Conservation (phyloP, 2,329 filamentous ascomycete species). For the Colletotrichum australisinense region DNA sequence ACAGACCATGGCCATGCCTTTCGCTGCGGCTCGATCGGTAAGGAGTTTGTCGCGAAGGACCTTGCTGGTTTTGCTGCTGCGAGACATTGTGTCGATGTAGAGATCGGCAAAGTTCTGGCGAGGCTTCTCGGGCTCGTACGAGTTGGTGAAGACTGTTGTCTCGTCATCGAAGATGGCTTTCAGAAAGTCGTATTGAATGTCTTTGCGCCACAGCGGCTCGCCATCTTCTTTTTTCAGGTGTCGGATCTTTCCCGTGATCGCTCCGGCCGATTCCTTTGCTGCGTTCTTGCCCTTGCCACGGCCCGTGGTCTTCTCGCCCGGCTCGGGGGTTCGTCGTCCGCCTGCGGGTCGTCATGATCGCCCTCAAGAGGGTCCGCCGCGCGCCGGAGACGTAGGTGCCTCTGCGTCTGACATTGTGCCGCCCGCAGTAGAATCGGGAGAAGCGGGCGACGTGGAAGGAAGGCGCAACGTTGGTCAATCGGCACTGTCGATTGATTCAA, state of each 20-base stretch:
- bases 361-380: no score
- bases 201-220: constrained; percentile 85
- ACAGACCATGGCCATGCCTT: constrained; percentile 99
- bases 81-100: constrained; percentile 98
- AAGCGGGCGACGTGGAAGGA: constrained; percentile 49
- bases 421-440: constrained; percentile 49
- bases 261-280: constrained; percentile 50
- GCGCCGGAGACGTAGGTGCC: constrained; percentile 57
- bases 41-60: constrained; percentile 96
- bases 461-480: constrained; percentile 20
- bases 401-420: constrained; percentile 59
- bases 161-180: constrained; percentile 83
- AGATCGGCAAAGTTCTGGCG: constrained; percentile 89
- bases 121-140: constrained; percentile 76
- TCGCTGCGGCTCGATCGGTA: constrained; percentile 89
- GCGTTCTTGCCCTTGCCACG: constrained; percentile 49
- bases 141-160: constrained; percentile 85
- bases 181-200: constrained; percentile 91
- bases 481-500: constrained; percentile 15
- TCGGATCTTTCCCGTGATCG: constrained; percentile 75
- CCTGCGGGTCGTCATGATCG: no score
- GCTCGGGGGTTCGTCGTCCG: constrained; percentile 59
- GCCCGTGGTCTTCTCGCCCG: constrained; percentile 49
- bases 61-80: constrained; percentile 99
- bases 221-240: constrained; percentile 92